Conservation (phyloP, 495 filamentous ascomycete genomes). For the Massariosphaeria phaeospora region DNA sequence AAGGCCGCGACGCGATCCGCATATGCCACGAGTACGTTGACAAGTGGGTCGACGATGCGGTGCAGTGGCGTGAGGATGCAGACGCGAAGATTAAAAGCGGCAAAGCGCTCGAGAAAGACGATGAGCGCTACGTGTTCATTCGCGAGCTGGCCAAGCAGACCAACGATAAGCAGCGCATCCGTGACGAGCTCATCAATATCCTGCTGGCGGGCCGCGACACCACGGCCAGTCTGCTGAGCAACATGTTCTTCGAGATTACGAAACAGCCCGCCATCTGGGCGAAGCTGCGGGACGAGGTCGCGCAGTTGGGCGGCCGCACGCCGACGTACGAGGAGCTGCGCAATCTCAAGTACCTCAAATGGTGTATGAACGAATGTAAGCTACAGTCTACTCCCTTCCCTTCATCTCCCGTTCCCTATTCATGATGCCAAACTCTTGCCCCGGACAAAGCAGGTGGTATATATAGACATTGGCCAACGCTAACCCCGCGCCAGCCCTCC, state of each 20-base stretch:
- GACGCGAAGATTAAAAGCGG: slow-evolving; percentile 24
- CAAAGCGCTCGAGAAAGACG: slow-evolving; percentile 29
- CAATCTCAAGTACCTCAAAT: slow-evolving; percentile 21
- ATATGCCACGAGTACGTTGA: slow-evolving; percentile 52
- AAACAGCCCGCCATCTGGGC: slow-evolving; percentile 9
- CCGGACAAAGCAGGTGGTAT: slow-evolving; percentile 38
- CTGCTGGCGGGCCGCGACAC: slow-evolving; percentile 41
- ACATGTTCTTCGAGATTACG: slow-evolving; percentile 28
- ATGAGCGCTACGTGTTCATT: slow-evolving; percentile 41
- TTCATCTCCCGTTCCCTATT: neutral
- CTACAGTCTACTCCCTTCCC: slow-evolving; percentile 28
- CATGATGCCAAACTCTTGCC: slow-evolving; percentile 31
- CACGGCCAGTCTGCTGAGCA: slow-evolving; percentile 35
- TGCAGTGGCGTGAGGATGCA: slow-evolving; percentile 12
- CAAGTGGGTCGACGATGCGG: slow-evolving; percentile 40
- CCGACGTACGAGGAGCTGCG: slow-evolving; percentile 16
- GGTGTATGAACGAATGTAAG: slow-evolving; percentile 27
- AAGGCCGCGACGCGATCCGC: slow-evolving; percentile 39
- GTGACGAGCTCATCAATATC: slow-evolving; percentile 40
- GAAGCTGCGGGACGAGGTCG: slow-evolving; percentile 17
- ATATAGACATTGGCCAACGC: no score
- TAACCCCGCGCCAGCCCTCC: slow-evolving; percentile 38
- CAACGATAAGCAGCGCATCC: slow-evolving; percentile 35
- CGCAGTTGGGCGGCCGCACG: slow-evolving; percentile 4
- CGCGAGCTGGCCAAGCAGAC: slow-evolving; percentile 41